A percentile compares a stretch with the other conserved stretches of the same genome.
phyloP scores from a whole-genome alignment of 331 rosid species.

The Malus hybrid region DNA sequence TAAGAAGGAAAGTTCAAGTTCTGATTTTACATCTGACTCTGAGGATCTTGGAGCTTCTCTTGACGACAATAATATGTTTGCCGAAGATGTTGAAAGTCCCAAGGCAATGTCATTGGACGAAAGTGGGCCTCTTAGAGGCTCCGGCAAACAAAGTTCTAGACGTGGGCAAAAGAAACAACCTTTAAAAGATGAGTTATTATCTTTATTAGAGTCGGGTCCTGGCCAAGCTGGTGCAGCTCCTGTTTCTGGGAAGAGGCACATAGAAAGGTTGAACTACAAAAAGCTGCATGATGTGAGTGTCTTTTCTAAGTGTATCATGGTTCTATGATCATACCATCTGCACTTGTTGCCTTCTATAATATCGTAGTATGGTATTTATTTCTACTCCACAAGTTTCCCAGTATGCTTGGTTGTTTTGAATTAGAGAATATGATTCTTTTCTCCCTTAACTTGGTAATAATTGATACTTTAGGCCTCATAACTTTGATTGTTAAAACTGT shows the following conservation, averaged over 20 bases:
- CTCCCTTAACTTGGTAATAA: neutral
- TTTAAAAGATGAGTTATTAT: slow-evolving; percentile 48
- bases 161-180: slow-evolving; percentile 35
- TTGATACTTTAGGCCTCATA: neutral
- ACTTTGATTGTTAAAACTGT: neutral
- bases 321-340: neutral
- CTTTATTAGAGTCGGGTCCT: slow-evolving; percentile 40
- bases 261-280: slow-evolving; percentile 90
- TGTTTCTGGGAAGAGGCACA: slow-evolving; percentile 46
- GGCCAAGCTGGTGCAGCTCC: slow-evolving; percentile 42
- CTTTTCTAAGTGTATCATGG: slow-evolving; percentile 10
- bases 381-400: neutral
- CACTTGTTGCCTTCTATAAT: neutral
- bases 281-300: slow-evolving; percentile 91
- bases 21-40: slow-evolving; percentile 88
- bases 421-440: neutral
- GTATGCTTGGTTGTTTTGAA: neutral
- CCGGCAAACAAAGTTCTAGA: slow-evolving; percentile 25
- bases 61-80: slow-evolving; percentile 28
- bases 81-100: slow-evolving; percentile 24
- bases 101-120: slow-evolving; percentile 20
- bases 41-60: slow-evolving; percentile 76
- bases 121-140: slow-evolving; percentile 21
- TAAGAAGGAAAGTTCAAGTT: slow-evolving; percentile 59
- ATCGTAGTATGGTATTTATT: neutral